phyloP scores from a whole-genome alignment of 106 monocot genomes.

The Platanthera guangdongensis region DNA sequence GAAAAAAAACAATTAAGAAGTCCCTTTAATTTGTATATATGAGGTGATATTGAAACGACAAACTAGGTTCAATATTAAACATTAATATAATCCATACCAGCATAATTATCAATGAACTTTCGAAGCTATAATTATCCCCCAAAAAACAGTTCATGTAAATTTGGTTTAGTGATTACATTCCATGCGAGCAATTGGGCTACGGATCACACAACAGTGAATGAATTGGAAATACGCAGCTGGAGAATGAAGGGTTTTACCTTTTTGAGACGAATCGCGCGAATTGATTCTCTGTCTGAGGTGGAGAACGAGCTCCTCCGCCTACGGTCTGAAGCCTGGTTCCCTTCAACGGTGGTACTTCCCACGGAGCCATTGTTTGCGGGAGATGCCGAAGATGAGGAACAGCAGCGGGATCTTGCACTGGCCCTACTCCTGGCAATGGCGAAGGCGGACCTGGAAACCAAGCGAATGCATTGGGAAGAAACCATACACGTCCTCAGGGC shows the following conservation, averaged over 20 bases:
- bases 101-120: too few species aligned
- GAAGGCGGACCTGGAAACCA: conserved; percentile 14
- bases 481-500: conserved; percentile 24
- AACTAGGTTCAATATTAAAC: too few species aligned
- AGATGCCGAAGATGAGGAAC: conserved; percentile 27
- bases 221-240: too few species aligned
- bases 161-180: too few species aligned
- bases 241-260: conserved; percentile 24
- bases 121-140: too few species aligned
- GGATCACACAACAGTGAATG: too few species aligned
- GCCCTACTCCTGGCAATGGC: neutral
- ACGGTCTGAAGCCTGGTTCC: conserved; percentile 11
- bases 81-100: too few species aligned
- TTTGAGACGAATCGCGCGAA: conserved; percentile 65
- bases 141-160: too few species aligned
- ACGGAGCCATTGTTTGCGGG: neutral
- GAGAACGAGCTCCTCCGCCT: conserved; percentile 33
- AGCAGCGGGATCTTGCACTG: conserved; percentile 19
- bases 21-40: too few species aligned
- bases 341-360: neutral
- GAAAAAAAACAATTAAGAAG: too few species aligned
- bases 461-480: conserved; percentile 19
- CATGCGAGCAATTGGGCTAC: too few species aligned
- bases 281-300: conserved; percentile 57
- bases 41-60: too few species aligned